Evolutionary conservation across 2,329 filamentous ascomycete genomes (phyloP), one percentile per base, ranked within the genome.

Genomic region (Colletotrichum agaves): DNA sequence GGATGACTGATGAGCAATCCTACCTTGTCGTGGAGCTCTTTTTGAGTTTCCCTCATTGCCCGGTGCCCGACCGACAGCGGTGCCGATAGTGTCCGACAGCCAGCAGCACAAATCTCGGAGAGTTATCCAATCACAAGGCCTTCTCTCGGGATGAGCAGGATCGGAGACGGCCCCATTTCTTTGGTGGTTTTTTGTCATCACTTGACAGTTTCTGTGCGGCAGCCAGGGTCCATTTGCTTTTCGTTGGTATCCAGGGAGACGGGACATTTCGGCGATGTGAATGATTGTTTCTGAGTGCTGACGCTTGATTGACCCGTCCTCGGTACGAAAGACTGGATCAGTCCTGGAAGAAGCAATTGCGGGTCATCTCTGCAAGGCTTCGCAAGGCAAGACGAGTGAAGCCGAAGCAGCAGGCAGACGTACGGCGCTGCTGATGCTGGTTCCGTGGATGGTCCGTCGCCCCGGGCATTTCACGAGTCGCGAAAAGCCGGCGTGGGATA

Each of bases 1-100:
- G 47, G 46, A 55, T 64, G 64, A 59, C 61, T 53, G 63, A 67
- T 67, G 64, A 67, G 64, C 64, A 39, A 64, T 59, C 46, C 33
- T 49, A 27, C 49, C 39, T 44, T 33, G 49, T 39, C 35, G 19
- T 53, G 47, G 50, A 62, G 23, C 47, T n/a, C 33, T 47, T 21
- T 63, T 46, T 43, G 53, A 67, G 61, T 46, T 67, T 55, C 23
- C 37, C 17, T 37, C 23, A 23, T 39, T 43, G 53, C 47, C 35
- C 53, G 53, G 53, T 41, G 31, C 53, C 53, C 53, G 58, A 61
- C 23, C 50, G 58, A 56, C 35, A 31, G 47, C 65, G 61, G 61
- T 67, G 61, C 65, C 65, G 47, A 63, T 41, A 53, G 65, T 53
- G 52, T 49, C 61, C 65, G 61, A 55, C 39, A 7, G 7, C 44